Percentiles rank a stretch among this genome's conserved stretches.
Evolutionary conservation across 2,329 filamentous ascomycete species (phyloP).

Genomic region (Elsinoe ampelina): DNA sequence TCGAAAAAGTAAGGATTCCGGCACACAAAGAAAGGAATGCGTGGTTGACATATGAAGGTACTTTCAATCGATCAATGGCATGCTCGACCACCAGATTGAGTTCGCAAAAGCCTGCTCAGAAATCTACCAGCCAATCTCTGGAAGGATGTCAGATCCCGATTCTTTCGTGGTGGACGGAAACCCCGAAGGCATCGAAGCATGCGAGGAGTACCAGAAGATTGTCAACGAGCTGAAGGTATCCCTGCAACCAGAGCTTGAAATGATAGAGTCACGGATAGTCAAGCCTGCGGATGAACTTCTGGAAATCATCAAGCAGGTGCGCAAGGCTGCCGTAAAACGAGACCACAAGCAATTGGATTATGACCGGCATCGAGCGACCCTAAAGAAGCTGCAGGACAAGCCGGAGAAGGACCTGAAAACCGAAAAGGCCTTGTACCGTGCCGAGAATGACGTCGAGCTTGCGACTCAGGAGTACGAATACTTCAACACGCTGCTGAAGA

Average conservation of each 20-base stretch:
- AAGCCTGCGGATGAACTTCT: conserved; percentile 86
- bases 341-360: conserved; percentile 97
- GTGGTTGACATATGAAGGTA: conserved; percentile 43
- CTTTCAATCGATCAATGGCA: conserved; percentile 94
- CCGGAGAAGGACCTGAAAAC: conserved; percentile 95
- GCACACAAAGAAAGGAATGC: conserved; percentile 14
- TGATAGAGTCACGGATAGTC: conserved; percentile 90
- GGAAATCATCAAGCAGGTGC: conserved; percentile 90
- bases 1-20: conserved; percentile 62
- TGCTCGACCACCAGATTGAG: conserved; percentile 95
- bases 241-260: conserved; percentile 83
- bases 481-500: conserved; percentile 94
- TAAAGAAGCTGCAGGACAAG: conserved; percentile 96
- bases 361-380: conserved; percentile 68
- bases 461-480: conserved; percentile 95
- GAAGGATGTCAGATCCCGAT: conserved; percentile 86
- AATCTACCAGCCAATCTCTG: conserved; percentile 96
- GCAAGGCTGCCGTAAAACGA: conserved; percentile 78
- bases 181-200: conserved; percentile 83
- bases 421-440: conserved; percentile 94
- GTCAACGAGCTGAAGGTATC: conserved; percentile 85
- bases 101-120: conserved; percentile 94
- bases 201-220: conserved; percentile 89
- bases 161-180: conserved; percentile 76
- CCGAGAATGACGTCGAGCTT: conserved; percentile 81